A percentile compares a stretch with the other conserved stretches of the same genome.
Evolutionary conservation across 129 eudicot genomes (phyloP).

Genomic region (Deinandra increscens): DNA sequence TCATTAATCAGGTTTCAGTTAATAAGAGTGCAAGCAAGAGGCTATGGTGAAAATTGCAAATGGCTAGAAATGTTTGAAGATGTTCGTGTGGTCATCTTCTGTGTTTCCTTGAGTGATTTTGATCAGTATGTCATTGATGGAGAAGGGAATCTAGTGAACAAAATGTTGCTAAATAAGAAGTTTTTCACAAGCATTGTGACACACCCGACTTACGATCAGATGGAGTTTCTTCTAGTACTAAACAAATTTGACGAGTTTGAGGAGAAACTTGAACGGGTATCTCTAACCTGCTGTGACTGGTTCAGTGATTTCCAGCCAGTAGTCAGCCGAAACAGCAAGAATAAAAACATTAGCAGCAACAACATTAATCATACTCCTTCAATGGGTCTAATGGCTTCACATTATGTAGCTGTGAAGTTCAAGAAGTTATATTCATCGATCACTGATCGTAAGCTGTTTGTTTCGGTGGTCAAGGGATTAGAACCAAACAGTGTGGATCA

Average conservation of each 20-base stretch:
- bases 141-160: slow-evolving; percentile 58
- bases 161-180: slow-evolving; percentile 74
- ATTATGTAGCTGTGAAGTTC: slow-evolving; percentile 82
- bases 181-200: slow-evolving; percentile 76
- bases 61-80: slow-evolving; percentile 99
- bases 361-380: slow-evolving; percentile 70
- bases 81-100: slow-evolving; percentile 76
- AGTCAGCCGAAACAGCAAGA: slow-evolving; percentile 59
- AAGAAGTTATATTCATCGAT: slow-evolving; percentile 65
- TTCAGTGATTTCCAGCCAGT: slow-evolving; percentile 82
- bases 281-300: slow-evolving; percentile 80
- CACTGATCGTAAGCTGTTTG: slow-evolving; percentile 74
- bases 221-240: slow-evolving; percentile 79
- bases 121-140: slow-evolving; percentile 56
- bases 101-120: slow-evolving; percentile 79
- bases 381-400: slow-evolving; percentile 84
- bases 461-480: slow-evolving; percentile 70
- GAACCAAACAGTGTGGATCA: slow-evolving; percentile 81
- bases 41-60: slow-evolving; percentile 86
- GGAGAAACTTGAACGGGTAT: slow-evolving; percentile 71
- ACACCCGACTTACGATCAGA: slow-evolving; percentile 85
- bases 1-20: slow-evolving; percentile 62
- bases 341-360: slow-evolving; percentile 49
- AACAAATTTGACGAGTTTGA: slow-evolving; percentile 82
- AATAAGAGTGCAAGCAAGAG: slow-evolving; percentile 84